These are phyloP conservation scores for Funneliformis caledonium DNA, from an alignment of 371 early-diverging fungal genomes.

Conservation along the genomic window DNA sequence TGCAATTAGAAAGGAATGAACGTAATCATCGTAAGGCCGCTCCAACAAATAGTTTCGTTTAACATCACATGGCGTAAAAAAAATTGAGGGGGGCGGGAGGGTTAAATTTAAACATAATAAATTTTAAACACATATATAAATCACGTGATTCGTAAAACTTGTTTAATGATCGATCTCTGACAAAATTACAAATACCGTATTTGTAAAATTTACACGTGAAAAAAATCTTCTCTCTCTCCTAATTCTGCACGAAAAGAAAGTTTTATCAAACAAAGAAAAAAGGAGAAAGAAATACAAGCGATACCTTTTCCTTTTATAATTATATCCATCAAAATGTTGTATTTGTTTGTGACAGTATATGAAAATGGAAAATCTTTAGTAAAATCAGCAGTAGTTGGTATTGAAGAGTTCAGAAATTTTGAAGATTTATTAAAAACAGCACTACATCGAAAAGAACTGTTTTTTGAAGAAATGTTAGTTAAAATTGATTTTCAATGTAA, in stretches of 20 bases:
- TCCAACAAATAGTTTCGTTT: background rate
- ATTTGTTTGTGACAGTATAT: too few species aligned
- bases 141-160: background rate
- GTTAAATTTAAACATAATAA: background rate
- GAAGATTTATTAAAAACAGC: too few species aligned
- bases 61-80: background rate
- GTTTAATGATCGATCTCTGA: background rate
- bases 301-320: too few species aligned
- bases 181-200: background rate
- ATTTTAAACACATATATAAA: background rate
- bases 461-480: background rate
- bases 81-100: background rate
- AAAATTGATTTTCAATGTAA: background rate
- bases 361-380: too few species aligned
- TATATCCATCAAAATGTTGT: too few species aligned
- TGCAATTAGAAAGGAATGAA: too few species aligned
- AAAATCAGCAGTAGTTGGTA: too few species aligned
- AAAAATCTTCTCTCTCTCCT: too few species aligned
- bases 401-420: too few species aligned
- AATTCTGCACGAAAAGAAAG: too few species aligned
- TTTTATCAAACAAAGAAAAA: too few species aligned
- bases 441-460: background rate
- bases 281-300: too few species aligned
- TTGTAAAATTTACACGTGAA: background rate
- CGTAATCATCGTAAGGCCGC: background rate